These are phyloP conservation scores for Trichoderma lentiforme DNA, from an alignment of 2,329 filamentous ascomycete species.

Conservation along the genomic window DNA sequence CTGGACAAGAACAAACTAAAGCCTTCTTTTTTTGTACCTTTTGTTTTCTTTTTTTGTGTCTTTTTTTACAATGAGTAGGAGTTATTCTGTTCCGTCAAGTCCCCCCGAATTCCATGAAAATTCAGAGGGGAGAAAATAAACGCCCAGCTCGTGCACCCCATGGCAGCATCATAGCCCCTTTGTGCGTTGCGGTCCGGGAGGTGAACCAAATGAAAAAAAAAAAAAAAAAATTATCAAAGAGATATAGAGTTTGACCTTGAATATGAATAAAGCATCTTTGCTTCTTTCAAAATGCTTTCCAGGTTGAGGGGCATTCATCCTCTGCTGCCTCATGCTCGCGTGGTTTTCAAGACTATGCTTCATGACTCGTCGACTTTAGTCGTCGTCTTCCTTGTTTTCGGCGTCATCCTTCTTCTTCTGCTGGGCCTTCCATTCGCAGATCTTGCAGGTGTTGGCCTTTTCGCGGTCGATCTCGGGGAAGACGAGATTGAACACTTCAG, in stretches of 20 bases:
- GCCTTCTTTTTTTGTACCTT: neutral
- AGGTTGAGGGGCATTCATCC: neutral
- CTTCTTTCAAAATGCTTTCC: neutral
- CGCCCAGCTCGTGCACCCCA: slow-evolving; percentile 14
- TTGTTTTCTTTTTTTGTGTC: neutral
- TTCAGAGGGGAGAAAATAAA: neutral
- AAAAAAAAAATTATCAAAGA: neutral
- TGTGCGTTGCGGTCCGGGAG: neutral
- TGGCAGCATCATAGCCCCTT: neutral
- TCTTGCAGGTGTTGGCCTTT: slow-evolving; percentile 71
- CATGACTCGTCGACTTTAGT: slow-evolving; percentile 25
- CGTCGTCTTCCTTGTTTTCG: slow-evolving; percentile 35
- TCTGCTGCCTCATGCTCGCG: neutral
- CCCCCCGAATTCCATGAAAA: neutral
- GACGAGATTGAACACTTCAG: slow-evolving; percentile 85
- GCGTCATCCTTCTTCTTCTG: slow-evolving; percentile 37
- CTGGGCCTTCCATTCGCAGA: slow-evolving; percentile 49
- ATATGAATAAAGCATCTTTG: neutral
- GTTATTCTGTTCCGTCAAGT: slow-evolving; percentile 1
- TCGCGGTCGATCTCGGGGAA: slow-evolving; percentile 77
- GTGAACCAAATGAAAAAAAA: neutral
- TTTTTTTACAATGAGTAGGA: slow-evolving; percentile 17
- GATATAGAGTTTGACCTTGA: neutral
- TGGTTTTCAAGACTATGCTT: neutral
- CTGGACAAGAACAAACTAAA: neutral